These are phyloP conservation scores for Evansstolkia leycettana DNA, from an alignment of 495 filamentous ascomycete species.

Conservation along the genomic window DNA sequence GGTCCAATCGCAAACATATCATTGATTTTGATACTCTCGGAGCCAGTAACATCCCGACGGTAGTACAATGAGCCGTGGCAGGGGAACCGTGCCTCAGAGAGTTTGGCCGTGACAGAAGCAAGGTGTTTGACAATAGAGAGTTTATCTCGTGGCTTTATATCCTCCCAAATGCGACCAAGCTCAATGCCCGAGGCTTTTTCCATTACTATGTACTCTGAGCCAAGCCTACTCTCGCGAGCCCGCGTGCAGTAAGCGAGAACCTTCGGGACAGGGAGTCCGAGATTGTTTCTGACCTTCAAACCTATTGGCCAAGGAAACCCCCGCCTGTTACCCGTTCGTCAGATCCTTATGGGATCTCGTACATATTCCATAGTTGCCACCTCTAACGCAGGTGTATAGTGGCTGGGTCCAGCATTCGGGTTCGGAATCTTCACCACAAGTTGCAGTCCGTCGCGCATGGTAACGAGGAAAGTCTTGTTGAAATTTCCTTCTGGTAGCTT, in stretches of 20 bases:
- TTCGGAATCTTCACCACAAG: constrained; percentile 15
- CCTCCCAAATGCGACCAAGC: constrained; percentile 5
- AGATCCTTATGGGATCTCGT: too few relatives aligned
- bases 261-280: constrained; percentile 5
- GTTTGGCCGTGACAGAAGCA: not conserved
- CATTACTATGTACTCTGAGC: constrained; percentile 10
- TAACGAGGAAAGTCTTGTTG: constrained; percentile 21
- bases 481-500: constrained; percentile 20
- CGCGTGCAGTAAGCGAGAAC: constrained; percentile 3
- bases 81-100: not conserved
- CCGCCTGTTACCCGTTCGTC: too few relatives aligned
- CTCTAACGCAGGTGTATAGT: constrained; percentile 18
- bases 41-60: not conserved
- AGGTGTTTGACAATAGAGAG: constrained; percentile 5
- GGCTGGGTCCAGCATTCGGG: constrained; percentile 9
- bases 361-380: constrained; percentile 22
- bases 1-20: constrained; percentile 4
- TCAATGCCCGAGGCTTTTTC: constrained; percentile 5
- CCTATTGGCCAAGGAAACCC: too few relatives aligned
- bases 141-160: constrained; percentile 3
- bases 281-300: too few relatives aligned
- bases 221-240: constrained; percentile 3
- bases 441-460: constrained; percentile 13
- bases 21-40: constrained; percentile 4
- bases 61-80: constrained; percentile 3